Conservation (phyloP, 176 grass and related monocot species). For the Eleusine indica region DNA sequence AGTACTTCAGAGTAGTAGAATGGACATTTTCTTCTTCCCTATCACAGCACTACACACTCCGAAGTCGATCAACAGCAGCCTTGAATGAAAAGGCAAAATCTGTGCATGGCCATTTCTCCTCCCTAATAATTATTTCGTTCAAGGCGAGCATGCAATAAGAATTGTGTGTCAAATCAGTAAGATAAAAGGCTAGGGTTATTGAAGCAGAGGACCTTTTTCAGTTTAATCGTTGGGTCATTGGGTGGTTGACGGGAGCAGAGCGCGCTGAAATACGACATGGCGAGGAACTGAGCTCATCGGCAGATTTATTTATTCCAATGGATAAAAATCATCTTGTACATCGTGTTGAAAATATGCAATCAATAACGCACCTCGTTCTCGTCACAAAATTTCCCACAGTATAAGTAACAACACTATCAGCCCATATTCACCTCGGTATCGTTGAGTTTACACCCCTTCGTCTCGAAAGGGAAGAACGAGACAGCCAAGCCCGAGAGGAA, state of each 20-base stretch:
- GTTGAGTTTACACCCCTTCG: slow-evolving; percentile 64
- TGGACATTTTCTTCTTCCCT: too few relatives aligned
- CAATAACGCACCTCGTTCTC: not conserved
- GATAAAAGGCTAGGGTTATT: too few relatives aligned
- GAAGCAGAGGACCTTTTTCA: too few relatives aligned
- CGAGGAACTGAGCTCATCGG: not conserved
- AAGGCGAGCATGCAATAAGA: too few relatives aligned
- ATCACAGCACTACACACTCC: too few relatives aligned
- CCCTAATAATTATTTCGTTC: too few relatives aligned
- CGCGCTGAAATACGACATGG: not conserved
- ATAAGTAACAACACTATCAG: slow-evolving; percentile 25
- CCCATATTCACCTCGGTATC: slow-evolving; percentile 61
- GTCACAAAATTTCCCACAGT: not conserved
- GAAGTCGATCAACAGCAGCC: too few relatives aligned
- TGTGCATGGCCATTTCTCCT: too few relatives aligned
- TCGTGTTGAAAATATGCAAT: not conserved
- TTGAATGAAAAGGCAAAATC: too few relatives aligned
- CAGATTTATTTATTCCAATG: not conserved
- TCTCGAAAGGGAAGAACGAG: slow-evolving; percentile 87
- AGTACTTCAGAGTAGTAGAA: too few relatives aligned
- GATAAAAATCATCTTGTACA: not conserved
- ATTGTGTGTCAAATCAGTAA: too few relatives aligned
- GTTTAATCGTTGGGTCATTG: not conserved
- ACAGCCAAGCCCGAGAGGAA: slow-evolving; percentile 79
- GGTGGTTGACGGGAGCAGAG: not conserved